Evolutionary conservation across 306 rosid species (phyloP), one percentile per base, ranked within the genome.

Genomic region (Elaeagnus macrophylla): DNA sequence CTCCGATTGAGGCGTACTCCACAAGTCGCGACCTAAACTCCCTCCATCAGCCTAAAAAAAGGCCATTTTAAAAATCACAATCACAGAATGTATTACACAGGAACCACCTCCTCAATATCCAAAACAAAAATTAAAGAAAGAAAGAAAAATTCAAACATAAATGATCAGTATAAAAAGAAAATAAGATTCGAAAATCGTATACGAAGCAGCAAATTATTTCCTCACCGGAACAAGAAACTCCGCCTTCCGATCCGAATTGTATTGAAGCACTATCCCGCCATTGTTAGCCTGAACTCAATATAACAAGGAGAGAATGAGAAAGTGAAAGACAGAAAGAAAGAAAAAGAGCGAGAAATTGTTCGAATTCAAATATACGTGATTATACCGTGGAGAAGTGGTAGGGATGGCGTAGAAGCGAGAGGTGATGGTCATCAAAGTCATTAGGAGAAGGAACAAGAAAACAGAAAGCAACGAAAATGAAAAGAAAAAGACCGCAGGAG

Each of bases 1-100:
- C 19, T 71, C 43, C 5, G 91, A 81, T 48, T 62, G 59, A 48
- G 10, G 54, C 9, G 90, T 67, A 32, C 63, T 74, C 97, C 97
- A 90, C 54, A 86, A 42, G 79, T 83, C 69, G 49, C 67, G 88
- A 37, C 32, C 79, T 49, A 62, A 72, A 39, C 77, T 59, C 13
- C 67, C 77, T 73, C 82, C 84, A 54, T 45, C 52, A 6, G 42
- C 75, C 95, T 85, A 38, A 9, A 59, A 37, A 52, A 15, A 67
- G 5, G 3, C 37, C 15, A 37, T 11, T 37, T 15, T 20, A 25
- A 35, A 32, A 51, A 57, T 25, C 32, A 25, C 32, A 25, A 25
- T 25, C 32, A 25, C 32, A 25, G 4, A 25, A 25, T 25, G 32
- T 25, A 25, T 25, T 25, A 2, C 32, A 25, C 48, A 48, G 0